phyloP scores from a whole-genome alignment of 208 protist species.

The Leishmania arabica region DNA sequence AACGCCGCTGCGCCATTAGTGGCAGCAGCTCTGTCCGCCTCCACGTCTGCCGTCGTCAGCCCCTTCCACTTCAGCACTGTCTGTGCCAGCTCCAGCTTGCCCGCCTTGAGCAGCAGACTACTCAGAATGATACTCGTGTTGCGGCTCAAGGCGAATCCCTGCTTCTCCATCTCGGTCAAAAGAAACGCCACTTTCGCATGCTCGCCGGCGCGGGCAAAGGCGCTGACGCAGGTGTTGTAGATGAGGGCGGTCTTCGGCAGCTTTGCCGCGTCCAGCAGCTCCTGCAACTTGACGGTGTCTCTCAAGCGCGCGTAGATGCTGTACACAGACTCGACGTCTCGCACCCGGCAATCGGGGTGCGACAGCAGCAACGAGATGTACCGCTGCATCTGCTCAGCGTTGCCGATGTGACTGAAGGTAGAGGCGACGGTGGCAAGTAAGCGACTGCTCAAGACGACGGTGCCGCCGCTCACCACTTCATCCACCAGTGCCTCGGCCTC shows the following conservation, averaged over 20 bases:
- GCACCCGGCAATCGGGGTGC: slow-evolving; percentile 70
- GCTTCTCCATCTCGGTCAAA: slow-evolving; percentile 80
- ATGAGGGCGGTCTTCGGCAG: slow-evolving; percentile 73
- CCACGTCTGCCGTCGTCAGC: slow-evolving; percentile 22
- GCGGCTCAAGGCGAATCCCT: slow-evolving; percentile 64
- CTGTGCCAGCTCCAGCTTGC: slow-evolving; percentile 86
- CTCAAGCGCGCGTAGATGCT: slow-evolving; percentile 81
- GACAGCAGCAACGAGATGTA: slow-evolving; percentile 76
- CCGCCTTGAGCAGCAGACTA: slow-evolving; percentile 87
- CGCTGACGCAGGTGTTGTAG: slow-evolving; percentile 87
- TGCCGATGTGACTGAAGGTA: slow-evolving; percentile 70
- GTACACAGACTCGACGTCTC: slow-evolving; percentile 86
- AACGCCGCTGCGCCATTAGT: not conserved
- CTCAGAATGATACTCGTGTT: slow-evolving; percentile 89
- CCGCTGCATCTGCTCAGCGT: slow-evolving; percentile 76
- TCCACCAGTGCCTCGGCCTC: slow-evolving; percentile 77
- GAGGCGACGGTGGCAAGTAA: slow-evolving; percentile 79
- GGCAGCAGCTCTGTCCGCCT: not conserved
- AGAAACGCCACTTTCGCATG: slow-evolving; percentile 82
- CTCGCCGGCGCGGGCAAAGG: slow-evolving; percentile 87
- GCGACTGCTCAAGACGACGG: slow-evolving; percentile 62
- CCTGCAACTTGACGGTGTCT: slow-evolving; percentile 84
- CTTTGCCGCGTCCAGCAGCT: slow-evolving; percentile 71
- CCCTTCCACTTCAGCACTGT: slow-evolving; percentile 88
- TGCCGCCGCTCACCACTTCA: slow-evolving; percentile 69